A percentile compares a stretch with the other conserved stretches of the same genome.
These are phyloP conservation scores for Boletus vermiculosoides DNA, from an alignment of 768 basidiomycete genomes.

Conservation along the genomic window DNA sequence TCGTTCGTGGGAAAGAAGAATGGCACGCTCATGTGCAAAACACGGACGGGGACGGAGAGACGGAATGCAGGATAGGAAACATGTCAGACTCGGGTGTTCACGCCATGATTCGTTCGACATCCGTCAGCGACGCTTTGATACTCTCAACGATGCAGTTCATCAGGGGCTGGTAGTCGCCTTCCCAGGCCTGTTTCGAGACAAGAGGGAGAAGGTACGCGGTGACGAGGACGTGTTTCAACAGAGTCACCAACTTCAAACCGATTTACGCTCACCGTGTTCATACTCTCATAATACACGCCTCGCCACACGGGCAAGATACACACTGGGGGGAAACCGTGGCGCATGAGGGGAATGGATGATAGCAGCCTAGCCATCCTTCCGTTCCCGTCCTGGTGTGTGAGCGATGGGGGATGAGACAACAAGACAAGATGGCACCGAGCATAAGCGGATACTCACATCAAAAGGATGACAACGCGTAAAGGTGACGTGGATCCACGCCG, in stretches of 20 bases:
- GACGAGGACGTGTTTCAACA: neutral
- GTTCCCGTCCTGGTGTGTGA: conserved; percentile 31
- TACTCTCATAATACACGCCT: conserved; percentile 29
- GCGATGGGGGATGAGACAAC: neutral
- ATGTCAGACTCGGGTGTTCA: conserved; percentile 3
- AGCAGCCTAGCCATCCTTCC: conserved; percentile 35
- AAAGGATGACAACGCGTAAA: conserved; percentile 37
- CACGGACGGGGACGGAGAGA: neutral
- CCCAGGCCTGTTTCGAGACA: conserved; percentile 27
- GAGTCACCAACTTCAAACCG: too few relatives aligned
- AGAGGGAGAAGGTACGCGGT: neutral
- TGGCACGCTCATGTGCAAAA: neutral
- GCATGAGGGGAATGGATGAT: conserved; percentile 36
- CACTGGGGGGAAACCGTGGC: conserved; percentile 33
- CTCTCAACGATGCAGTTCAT: conserved; percentile 33
- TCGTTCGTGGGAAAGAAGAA: neutral
- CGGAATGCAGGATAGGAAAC: neutral
- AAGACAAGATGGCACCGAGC: neutral
- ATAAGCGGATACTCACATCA: conserved; percentile 23
- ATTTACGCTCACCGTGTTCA: conserved; percentile 30
- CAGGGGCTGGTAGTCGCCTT: conserved; percentile 34
- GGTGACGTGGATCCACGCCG: conserved; percentile 36
- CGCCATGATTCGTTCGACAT: conserved; percentile 33
- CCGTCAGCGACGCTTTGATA: conserved; percentile 22
- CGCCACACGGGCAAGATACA: conserved; percentile 29